phyloP scores from a whole-genome alignment of 2,329 filamentous ascomycete species.

The Colletotrichum tropicicola region DNA sequence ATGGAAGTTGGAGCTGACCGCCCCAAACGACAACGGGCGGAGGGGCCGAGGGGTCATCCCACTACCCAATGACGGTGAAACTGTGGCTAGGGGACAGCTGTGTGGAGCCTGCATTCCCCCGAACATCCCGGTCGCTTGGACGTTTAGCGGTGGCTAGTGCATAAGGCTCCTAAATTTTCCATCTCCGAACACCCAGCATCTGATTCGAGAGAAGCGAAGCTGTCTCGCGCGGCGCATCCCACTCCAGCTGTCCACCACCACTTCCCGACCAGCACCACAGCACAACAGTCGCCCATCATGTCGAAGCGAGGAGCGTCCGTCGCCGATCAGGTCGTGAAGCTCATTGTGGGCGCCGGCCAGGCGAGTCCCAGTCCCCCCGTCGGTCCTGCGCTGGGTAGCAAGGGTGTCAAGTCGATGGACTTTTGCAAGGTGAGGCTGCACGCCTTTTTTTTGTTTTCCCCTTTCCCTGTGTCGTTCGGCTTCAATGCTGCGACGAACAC shows the following conservation, averaged over 20 bases:
- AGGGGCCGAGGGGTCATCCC: conserved; percentile 31
- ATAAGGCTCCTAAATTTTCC: conserved; percentile 30
- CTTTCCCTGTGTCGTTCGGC: not conserved
- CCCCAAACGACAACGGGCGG: conserved; percentile 18
- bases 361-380: conserved; percentile 95
- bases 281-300: conserved; percentile 49
- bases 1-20: conserved; percentile 27
- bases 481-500: conserved; percentile 6
- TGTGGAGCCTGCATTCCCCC: conserved; percentile 19
- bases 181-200: conserved; percentile 18
- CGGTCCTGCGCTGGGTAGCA: conserved; percentile 93
- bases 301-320: conserved; percentile 56
- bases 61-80: conserved; percentile 31
- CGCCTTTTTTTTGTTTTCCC: not conserved
- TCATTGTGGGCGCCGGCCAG: conserved; percentile 96
- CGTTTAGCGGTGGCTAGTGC: conserved; percentile 30
- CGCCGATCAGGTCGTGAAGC: conserved; percentile 85
- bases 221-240: conserved; percentile 13
- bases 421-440: conserved; percentile 85
- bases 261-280: conserved; percentile 13
- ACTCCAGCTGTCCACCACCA: not conserved
- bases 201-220: not conserved
- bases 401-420: conserved; percentile 99
- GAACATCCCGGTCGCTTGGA: conserved; percentile 30
- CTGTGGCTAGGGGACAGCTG: conserved; percentile 25